These are phyloP conservation scores for Barnettozyma hawaiiensis DNA, from an alignment of 1,139 yeast species.

Conservation along the genomic window DNA sequence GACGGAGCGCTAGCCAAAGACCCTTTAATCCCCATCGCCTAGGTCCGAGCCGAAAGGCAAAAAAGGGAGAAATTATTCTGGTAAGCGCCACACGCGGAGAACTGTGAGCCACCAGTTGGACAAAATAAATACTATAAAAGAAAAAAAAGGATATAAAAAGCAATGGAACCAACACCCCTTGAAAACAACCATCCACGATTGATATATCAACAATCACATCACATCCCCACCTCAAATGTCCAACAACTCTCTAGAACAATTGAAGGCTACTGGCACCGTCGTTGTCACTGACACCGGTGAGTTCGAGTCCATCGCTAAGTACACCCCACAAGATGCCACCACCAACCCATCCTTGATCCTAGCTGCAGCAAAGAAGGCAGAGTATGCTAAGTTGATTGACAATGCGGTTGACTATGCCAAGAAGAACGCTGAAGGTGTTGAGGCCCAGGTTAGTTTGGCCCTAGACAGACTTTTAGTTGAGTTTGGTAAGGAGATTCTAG, in stretches of 20 bases:
- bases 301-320: conserved; percentile 94
- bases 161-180: no score
- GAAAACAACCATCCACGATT: no score
- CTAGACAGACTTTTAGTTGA: conserved; percentile 91
- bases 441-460: conserved; percentile 67
- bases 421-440: conserved; percentile 39
- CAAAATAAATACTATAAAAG: no score
- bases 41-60: not conserved
- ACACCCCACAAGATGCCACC: conserved; percentile 98
- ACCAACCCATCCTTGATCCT: conserved; percentile 97
- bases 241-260: conserved; percentile 78
- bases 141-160: conserved; percentile 11
- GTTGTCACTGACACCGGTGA: conserved; percentile 99
- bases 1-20: not conserved
- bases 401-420: conserved; percentile 86
- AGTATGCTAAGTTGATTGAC: conserved; percentile 85
- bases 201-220: no score
- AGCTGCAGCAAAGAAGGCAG: conserved; percentile 90
- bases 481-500: conserved; percentile 89
- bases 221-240: conserved; percentile 35
- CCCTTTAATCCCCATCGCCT: not conserved
- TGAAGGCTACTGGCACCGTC: conserved; percentile 91
- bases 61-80: no score
- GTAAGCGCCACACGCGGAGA: conserved; percentile 16
- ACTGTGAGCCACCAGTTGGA: conserved; percentile 18